Base-by-base conservation (phyloP, 441 rosid genomes). In the Viola pubescens region DNA sequence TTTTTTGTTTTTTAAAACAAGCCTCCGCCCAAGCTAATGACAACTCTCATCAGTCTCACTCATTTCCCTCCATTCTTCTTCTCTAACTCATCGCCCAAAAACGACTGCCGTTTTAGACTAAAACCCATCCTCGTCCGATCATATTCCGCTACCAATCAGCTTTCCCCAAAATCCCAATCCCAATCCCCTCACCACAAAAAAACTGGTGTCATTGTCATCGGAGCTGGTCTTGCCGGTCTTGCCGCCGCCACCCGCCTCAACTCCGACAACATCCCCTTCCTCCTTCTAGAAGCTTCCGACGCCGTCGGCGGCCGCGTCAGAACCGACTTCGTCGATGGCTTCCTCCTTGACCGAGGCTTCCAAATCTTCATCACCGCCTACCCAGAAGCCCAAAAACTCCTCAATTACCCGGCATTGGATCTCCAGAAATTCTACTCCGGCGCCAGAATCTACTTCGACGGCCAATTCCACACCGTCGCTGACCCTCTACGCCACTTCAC, bases 351-450 rank as follows among this genome's bases (percentile, higher is more conserved):
- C 70, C 81, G 95, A 38, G 98, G 98, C 52, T 91, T 91, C 81
- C 98, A 91, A 71, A 91, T 91, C 52, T 91, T 91, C 82, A 86
- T 91, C 74, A 88, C 96, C 0, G 92, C 88, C 4, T 86, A 91
- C 47, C 96, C 96, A 3, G 98, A 91, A 75, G 96, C 96, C 59
- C 82, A 59, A 26, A 82, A 70, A 70, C 86, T 91, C 26, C 87
- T 91, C 0, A 83, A 88, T 40, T 88, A 84, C 77, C 53, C 69
- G 5, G 69, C 83, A 9, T 63, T 91, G 2, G 66, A 79, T 48
- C 74, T 56, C 16, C 14, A 9, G 10, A 73, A 71, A 67, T 88
- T 91, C 68, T 91, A 86, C 70, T 83, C 95, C 2, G 98, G 98
- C 37, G 91, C 98, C 37, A 75, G 59, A 37, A 74, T 91, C 64